Evolutionary conservation across 352 stramenopile species (phyloP), one percentile per base, ranked within the genome.

Genomic region (Phytophthora palmivora): DNA sequence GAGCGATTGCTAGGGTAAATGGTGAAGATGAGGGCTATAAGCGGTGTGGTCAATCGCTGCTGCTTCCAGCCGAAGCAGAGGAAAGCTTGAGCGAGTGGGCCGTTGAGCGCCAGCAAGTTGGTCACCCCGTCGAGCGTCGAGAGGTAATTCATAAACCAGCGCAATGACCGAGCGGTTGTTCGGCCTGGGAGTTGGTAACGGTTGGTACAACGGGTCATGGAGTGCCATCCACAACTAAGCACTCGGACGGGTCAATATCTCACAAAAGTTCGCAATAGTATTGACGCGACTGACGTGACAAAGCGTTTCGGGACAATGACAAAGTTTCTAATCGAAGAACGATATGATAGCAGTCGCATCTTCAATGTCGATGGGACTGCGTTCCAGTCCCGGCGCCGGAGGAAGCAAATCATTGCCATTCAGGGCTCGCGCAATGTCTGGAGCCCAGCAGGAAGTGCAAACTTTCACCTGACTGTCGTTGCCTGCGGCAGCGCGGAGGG

Each of bases 401-500:
- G 6, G 16, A 58, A 58, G 22, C 39, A 41, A 14, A 47, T 78
- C 4, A 14, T 74, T 15, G 63, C 59, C 1, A 12, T 65, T 1
- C 36, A 55, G 10, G 70, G 65, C 0, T 75, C 65, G 2, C 16
- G 4, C 2, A 75, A 70, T n/a, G 60, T 72, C 1, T 78, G 70
- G 58, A 52, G 21, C 6, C 30, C 56, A 2, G 47, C 46, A 11
- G 6, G 24, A 4, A 22, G 56, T 6, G 14, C 49, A 8, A 60
- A 18, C 34, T 74, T 79, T 16, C 71, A 79, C 41, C 55, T 79
- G 15, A 47, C 71, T 1, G 66, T 79, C 18, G 51, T 79, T 19
- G 67, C 62, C 2, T 79, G 63, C 39, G 58, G 19, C 1, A 70
- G 44, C 43, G 66, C n/a, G n/a, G 10, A n/a, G 8, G 61, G 66